Conservation (phyloP, 1,284 basidiomycete genomes). For the Trichosporon asahii region DNA sequence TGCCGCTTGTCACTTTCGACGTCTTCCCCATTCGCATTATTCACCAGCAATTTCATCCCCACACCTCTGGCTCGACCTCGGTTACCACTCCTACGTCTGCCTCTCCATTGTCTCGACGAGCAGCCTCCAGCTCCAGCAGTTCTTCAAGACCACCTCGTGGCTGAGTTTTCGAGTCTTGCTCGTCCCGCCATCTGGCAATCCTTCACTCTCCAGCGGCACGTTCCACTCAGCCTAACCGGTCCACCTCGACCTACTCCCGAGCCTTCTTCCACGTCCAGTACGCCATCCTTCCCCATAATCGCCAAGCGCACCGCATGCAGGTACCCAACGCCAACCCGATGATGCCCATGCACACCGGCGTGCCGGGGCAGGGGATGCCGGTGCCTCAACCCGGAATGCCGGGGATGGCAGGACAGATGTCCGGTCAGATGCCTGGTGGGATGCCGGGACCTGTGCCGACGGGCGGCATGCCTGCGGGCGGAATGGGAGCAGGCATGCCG, state of each 20-base stretch:
- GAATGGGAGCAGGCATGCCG: not conserved
- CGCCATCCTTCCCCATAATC: not conserved
- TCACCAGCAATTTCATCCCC: not conserved
- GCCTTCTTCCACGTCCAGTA: not conserved
- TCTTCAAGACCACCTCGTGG: not conserved
- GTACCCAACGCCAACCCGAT: not conserved
- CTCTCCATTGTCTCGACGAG: not conserved
- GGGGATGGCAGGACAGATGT: not conserved
- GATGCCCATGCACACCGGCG: not conserved
- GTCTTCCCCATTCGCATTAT: not conserved
- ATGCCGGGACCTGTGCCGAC: constrained; percentile 5
- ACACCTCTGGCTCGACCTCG: not conserved
- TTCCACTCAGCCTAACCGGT: not conserved
- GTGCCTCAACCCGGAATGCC: not conserved
- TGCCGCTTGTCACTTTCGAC: not conserved
- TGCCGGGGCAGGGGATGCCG: not conserved
- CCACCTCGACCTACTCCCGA: too few species aligned
- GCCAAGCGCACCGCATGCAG: not conserved
- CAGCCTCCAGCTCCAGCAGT: not conserved
- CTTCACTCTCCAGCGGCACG: not conserved
- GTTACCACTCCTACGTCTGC: not conserved
- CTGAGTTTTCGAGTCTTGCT: too few species aligned
- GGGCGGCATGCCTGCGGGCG: not conserved
- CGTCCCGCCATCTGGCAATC: not conserved
- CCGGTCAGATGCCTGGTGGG: not conserved